Evolutionary conservation across 2,329 filamentous ascomycete species (phyloP), one percentile per base, ranked within the genome.

Genomic region (Alternaria brassicae): DNA sequence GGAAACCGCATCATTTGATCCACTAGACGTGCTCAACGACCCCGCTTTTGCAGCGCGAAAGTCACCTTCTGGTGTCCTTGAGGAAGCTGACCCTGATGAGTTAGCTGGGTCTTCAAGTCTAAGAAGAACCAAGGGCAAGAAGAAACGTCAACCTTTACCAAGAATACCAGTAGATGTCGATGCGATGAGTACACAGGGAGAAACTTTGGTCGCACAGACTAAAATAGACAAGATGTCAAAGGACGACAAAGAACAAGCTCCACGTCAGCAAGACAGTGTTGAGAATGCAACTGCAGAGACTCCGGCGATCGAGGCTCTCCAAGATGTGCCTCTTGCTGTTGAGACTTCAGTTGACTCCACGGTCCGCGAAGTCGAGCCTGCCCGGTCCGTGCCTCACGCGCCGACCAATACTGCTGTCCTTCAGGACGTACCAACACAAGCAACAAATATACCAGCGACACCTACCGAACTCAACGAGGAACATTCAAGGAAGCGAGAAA

Each of bases 61-160:
- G 41, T 69, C 72, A 3, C 69, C 73, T 37, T 69, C 72, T 44
- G 72, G 72, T 50, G 68, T 72, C 17, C 70, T 77, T 37, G 74
- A 77, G 60, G 75, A 76, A 37, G 70, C 70, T 6, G 74, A 78
- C 61, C 74, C 72, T n/a, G 73, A 74, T 28, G 75, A 77, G 47
- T 64, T 77, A 6, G 75, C 68, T 34, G 60, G 69, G 3, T 72
- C 76, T 47, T 75, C 77, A 39, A 83, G 81, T 69, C 72, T 70
- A 32, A 83, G 81, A 73, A 82, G 82, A 61, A 70, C 73, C 8
- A 83, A 81, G 63, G 73, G 76, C 17, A 83, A 82, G 71, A 81
- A 82, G 69, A 72, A 69, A 53, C 70, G 69, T 19, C 51, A 56
- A 5, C 63, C 63, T 34, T 41, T 60, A 4, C 48, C 60, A 30